phyloP scores from a whole-genome alignment of 805 yeast genomes.

The Barnettozyma californica region DNA sequence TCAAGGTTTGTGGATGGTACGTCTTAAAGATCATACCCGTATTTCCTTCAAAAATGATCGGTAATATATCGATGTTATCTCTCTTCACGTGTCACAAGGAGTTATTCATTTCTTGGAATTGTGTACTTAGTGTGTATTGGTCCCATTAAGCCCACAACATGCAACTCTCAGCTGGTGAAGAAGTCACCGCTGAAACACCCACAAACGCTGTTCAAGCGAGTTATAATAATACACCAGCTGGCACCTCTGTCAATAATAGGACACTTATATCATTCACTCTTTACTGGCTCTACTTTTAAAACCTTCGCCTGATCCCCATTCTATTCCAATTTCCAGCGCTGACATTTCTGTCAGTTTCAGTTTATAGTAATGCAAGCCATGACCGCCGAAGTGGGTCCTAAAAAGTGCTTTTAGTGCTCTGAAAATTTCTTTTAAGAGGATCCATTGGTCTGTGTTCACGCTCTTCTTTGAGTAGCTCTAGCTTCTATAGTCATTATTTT shows the following conservation, averaged over 20 bases:
- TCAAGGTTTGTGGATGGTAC: neutral
- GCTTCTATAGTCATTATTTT: neutral
- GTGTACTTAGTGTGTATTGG: conserved; percentile 2
- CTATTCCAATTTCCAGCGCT: conserved; percentile 10
- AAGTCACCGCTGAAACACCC: conserved; percentile 8
- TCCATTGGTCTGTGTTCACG: conserved; percentile 4
- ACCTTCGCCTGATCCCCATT: conserved; percentile 9
- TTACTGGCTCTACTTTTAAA: conserved; percentile 1
- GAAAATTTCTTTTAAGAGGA: conserved; percentile 4
- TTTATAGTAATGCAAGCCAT: neutral
- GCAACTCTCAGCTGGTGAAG: conserved; percentile 12
- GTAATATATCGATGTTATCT: conserved; percentile 3
- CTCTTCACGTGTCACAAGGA: neutral
- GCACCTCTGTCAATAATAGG: neutral
- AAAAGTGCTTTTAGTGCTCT: neutral
- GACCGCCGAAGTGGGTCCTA: neutral
- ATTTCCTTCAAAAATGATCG: conserved; percentile 5
- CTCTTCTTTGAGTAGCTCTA: conserved; percentile 1
- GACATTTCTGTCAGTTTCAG: conserved; percentile 7
- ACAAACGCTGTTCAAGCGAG: conserved; percentile 7
- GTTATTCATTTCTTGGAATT: neutral
- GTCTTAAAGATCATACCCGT: neutral
- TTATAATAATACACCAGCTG: conserved; percentile 12
- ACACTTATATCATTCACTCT: conserved; percentile 9
- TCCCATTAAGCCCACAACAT: conserved; percentile 11